Evolutionary conservation across 2,329 filamentous ascomycete species (phyloP).

Genomic region (Lasiodiplodia citricola): DNA sequence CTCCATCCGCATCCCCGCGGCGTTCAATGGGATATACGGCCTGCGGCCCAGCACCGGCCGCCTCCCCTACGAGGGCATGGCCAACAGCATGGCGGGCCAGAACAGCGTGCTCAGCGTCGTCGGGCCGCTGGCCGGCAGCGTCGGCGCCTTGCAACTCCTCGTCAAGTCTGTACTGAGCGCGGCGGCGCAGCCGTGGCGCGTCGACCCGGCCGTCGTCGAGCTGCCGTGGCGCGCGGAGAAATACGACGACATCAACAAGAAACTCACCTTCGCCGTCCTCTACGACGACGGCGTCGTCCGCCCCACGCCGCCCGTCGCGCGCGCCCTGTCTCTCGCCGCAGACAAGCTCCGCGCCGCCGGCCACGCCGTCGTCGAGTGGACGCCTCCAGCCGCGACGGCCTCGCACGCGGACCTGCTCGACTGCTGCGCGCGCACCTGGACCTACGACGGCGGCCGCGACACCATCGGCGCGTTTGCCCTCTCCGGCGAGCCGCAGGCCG

Average conservation of each 20-base stretch:
- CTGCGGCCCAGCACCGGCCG: constrained; percentile 61
- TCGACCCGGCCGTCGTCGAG: constrained; percentile 69
- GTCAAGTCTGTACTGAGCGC: constrained; percentile 62
- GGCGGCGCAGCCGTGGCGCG: constrained; percentile 64
- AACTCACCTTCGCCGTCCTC: constrained; percentile 38
- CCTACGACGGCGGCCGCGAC: constrained; percentile 2
- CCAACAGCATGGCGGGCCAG: constrained; percentile 69
- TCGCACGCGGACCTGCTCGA: constrained; percentile 12
- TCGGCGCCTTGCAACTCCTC: constrained; percentile 60
- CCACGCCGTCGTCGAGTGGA: constrained; percentile 35
- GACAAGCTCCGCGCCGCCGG: constrained; percentile 35
- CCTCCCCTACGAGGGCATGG: constrained; percentile 52
- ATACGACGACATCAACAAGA: constrained; percentile 51
- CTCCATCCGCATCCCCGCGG: constrained; percentile 64
- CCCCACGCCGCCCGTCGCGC: constrained; percentile 24
- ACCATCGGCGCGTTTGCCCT: constrained; percentile 28
- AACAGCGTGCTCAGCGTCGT: constrained; percentile 67
- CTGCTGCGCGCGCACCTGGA: constrained; percentile 5
- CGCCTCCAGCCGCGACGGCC: constrained; percentile 18
- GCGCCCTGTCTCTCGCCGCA: constrained; percentile 40
- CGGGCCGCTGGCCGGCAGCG: constrained; percentile 65
- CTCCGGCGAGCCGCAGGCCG: constrained; percentile 39
- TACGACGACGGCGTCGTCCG: constrained; percentile 19
- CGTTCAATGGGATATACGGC: constrained; percentile 64
- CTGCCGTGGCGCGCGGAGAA: constrained; percentile 65